A percentile compares a stretch with the other conserved stretches of the same genome.
Evolutionary conservation across 495 filamentous ascomycete genomes (phyloP).

Genomic region (Neurospora sp.): DNA sequence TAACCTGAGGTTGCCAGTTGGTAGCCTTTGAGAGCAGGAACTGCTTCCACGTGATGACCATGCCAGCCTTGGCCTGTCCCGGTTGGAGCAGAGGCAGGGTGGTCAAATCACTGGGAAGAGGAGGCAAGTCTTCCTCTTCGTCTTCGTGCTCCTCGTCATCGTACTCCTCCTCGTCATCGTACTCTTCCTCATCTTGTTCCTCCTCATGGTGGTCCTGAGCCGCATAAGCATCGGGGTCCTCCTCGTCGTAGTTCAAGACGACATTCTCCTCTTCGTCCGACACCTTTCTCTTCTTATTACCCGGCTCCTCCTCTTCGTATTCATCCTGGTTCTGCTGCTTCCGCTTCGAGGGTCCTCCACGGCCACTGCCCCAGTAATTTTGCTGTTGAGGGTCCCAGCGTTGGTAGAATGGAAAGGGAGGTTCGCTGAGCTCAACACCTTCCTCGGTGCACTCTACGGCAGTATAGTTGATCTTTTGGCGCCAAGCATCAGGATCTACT

Average conservation of each 20-base stretch:
- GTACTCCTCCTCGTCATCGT: slow-evolving; percentile 13
- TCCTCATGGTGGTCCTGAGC: slow-evolving; percentile 18
- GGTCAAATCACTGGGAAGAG: slow-evolving; percentile 52
- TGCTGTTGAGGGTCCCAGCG: slow-evolving; percentile 75
- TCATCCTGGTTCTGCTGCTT: slow-evolving; percentile 29
- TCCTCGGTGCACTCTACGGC: slow-evolving; percentile 79
- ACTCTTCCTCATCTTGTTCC: slow-evolving; percentile 33
- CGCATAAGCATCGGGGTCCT: slow-evolving; percentile 18
- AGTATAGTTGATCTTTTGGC: slow-evolving; percentile 54
- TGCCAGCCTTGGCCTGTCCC: slow-evolving; percentile 45
- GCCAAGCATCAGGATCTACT: slow-evolving; percentile 50
- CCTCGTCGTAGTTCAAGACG: slow-evolving; percentile 45
- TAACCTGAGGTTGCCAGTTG: slow-evolving; percentile 67
- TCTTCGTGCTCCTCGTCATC: slow-evolving; percentile 21
- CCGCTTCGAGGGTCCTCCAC: slow-evolving; percentile 28
- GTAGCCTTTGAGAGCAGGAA: slow-evolving; percentile 62
- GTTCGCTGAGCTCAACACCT: slow-evolving; percentile 60
- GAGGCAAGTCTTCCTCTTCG: slow-evolving; percentile 51
- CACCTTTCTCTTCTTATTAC: slow-evolving; percentile 41
- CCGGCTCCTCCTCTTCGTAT: slow-evolving; percentile 23
- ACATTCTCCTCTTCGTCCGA: slow-evolving; percentile 20
- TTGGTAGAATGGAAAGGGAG: slow-evolving; percentile 84
- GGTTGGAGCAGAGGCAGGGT: slow-evolving; percentile 44
- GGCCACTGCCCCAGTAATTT: slow-evolving; percentile 20
- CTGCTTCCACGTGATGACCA: slow-evolving; percentile 73